Base-by-base conservation (phyloP, 2,329 filamentous ascomycete genomes). In the Cadophora sp. region DNA sequence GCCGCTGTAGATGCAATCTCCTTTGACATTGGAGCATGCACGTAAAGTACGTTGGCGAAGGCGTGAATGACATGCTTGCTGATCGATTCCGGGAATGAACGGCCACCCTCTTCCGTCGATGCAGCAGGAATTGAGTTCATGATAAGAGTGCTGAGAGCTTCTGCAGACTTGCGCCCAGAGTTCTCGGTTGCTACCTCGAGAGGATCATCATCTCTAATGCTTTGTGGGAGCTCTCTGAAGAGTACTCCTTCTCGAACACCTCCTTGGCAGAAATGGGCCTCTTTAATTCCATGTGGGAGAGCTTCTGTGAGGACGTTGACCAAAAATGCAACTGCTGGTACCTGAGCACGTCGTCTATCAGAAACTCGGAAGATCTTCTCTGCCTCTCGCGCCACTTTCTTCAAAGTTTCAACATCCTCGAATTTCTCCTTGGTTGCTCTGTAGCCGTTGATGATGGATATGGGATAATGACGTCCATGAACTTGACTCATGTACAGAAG, bases 381-480 rank as follows among this genome's bases (percentile, higher is more conserved):
- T 47, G 80, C 78, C 4, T 76, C 76, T 5, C 72, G 73, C 4
- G 78, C 72, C 59, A 79, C 75, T 68, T 77, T 73, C 69, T 80
- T 78, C n/a, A 73, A 36, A 14, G 45, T 69, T 64, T 73, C 71
- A 24, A 70, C 68, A 64, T 73, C 70, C 45, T 70, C 65, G 39
- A 73, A 73, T 27, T 70, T 65, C 24, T 65, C 50, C 56, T 70
- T 70, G 39, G 47, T 45, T 27, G 71, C 71, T 39, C 65, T 69
- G 56, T 67, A 91, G 1, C 90, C 90, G 71, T 92, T 92, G 80
- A 92, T 91, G 67, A 91, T 87, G 1, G 89, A 87, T 22, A 92
- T 88, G 0, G 90, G 90, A 73, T 91, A 92, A 0, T 89, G 88
- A 18, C 80, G 78, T 20, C 88, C 82, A 5, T 79, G 76, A 53